A percentile compares a stretch with the other conserved stretches of the same genome.
These are phyloP conservation scores for Persicaria maculosa DNA, from an alignment of 148 eudicot species.

Conservation along the genomic window DNA sequence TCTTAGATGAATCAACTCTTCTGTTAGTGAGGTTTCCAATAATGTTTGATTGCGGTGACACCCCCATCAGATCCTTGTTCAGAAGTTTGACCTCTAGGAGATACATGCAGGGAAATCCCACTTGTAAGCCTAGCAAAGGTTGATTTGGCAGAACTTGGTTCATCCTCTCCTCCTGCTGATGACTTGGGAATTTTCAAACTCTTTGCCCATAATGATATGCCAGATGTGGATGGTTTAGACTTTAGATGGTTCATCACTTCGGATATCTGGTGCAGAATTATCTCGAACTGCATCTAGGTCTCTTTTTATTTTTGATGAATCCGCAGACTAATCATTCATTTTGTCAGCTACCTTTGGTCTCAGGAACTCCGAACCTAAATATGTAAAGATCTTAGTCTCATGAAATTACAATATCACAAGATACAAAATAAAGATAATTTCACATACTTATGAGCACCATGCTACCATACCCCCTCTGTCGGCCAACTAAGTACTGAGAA, in stretches of 20 bases:
- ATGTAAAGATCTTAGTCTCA: background rate
- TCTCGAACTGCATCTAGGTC: conserved; percentile 25
- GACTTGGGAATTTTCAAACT: conserved; percentile 61
- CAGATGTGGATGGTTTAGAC: conserved; percentile 46
- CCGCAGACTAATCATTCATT: conserved; percentile 52
- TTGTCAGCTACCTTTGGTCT: conserved; percentile 19
- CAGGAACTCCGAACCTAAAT: conserved; percentile 14
- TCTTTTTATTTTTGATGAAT: conserved; percentile 25
- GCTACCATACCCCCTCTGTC: too few relatives aligned
- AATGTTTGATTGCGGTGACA: conserved; percentile 58
- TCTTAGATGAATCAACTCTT: conserved; percentile 80
- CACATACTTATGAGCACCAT: too few relatives aligned
- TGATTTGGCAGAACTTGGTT: conserved; percentile 51
- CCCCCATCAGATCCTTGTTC: conserved; percentile 44
- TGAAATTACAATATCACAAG: background rate
- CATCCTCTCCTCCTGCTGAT: conserved; percentile 47
- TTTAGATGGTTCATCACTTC: conserved; percentile 43
- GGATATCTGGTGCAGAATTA: conserved; percentile 25
- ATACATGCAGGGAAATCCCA: conserved; percentile 57
- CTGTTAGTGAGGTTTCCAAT: conserved; percentile 80
- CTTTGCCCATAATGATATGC: conserved; percentile 80
- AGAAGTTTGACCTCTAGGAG: conserved; percentile 60
- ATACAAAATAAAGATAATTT: background rate
- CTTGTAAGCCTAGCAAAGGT: conserved; percentile 66
- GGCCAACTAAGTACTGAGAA: too few relatives aligned